Evolutionary conservation across 2,329 filamentous ascomycete species (phyloP).

Genomic region (Fusarium sp.): DNA sequence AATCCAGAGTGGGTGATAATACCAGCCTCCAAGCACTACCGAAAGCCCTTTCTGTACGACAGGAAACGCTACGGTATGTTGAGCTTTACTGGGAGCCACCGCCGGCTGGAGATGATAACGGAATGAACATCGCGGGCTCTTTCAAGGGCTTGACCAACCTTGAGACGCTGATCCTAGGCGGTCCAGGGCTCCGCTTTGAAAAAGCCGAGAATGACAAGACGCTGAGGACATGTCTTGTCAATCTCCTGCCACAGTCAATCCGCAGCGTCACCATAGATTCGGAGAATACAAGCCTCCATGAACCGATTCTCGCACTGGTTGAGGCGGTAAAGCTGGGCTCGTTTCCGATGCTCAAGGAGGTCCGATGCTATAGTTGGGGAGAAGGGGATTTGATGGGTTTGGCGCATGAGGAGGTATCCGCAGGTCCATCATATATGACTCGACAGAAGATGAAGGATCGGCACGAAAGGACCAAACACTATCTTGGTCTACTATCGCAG

Average conservation of each 20-base stretch:
- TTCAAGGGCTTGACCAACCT: background rate
- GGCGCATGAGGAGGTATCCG: fast-evolving
- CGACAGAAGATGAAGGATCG: fast-evolving
- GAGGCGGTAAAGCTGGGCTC: background rate
- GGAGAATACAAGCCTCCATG: background rate
- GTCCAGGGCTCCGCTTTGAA: background rate
- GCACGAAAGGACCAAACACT: fast-evolving
- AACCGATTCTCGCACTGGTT: background rate
- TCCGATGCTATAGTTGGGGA: background rate
- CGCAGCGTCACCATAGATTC: background rate
- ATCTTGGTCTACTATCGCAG: background rate
- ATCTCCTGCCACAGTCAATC: background rate
- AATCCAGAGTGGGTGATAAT: fast-evolving
- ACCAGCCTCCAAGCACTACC: background rate
- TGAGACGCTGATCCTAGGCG: background rate
- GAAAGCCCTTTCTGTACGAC: background rate
- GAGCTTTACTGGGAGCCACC: background rate
- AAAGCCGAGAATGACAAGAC: fast-evolving
- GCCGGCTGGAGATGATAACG: fast-evolving
- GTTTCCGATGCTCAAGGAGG: background rate
- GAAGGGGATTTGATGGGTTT: fast-evolving
- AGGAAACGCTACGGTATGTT: background rate
- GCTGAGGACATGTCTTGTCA: background rate
- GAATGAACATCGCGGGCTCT: background rate
- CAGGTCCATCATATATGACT: background rate